Conservation (phyloP, 208 protist species). For the Crithidia acanthocephali region DNA sequence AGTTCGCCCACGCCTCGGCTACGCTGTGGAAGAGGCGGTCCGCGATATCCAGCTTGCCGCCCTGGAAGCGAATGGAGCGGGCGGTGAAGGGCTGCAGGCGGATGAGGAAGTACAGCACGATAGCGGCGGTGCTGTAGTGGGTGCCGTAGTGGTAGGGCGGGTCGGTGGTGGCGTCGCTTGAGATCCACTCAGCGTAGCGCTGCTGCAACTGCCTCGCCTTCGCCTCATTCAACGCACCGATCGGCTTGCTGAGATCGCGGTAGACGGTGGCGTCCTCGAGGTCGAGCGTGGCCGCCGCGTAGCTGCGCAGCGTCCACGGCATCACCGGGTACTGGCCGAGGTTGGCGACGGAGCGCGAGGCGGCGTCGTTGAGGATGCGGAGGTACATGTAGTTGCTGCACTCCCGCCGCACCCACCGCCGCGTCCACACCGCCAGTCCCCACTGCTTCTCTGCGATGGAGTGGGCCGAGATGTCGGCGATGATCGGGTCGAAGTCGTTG, state of each 20-base stretch:
- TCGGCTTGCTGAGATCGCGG: slow-evolving; percentile 94
- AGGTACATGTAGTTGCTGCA: slow-evolving; percentile 94
- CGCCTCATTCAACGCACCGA: slow-evolving; percentile 92
- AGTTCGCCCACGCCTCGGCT: slow-evolving; percentile 81
- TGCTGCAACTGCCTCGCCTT: slow-evolving; percentile 65
- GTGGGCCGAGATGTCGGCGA: slow-evolving; percentile 40
- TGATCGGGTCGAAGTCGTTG: slow-evolving; percentile 33
- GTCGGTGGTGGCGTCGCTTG: slow-evolving; percentile 41
- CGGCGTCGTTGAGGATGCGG: slow-evolving; percentile 87
- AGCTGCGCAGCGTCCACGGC: slow-evolving; percentile 94
- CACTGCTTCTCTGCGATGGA: slow-evolving; percentile 48
- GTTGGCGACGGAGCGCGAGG: slow-evolving; percentile 89
- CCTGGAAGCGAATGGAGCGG: slow-evolving; percentile 78
- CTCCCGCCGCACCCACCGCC: slow-evolving; percentile 79
- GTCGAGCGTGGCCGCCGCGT: slow-evolving; percentile 66
- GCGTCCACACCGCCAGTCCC: slow-evolving; percentile 34
- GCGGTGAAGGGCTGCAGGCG: slow-evolving; percentile 97
- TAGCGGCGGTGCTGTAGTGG: slow-evolving; percentile 96
- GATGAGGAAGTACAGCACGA: slow-evolving; percentile 96
- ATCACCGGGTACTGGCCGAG: slow-evolving; percentile 96
- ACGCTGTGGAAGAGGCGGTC: slow-evolving; percentile 97
- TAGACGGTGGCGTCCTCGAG: slow-evolving; percentile 77
- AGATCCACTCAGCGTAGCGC: slow-evolving; percentile 84
- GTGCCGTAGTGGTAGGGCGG: slow-evolving; percentile 97
- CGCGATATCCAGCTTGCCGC: slow-evolving; percentile 89